Evolutionary conservation across 2,329 filamentous ascomycete species (phyloP).

Genomic region (Raffaelea ambrosiae): DNA sequence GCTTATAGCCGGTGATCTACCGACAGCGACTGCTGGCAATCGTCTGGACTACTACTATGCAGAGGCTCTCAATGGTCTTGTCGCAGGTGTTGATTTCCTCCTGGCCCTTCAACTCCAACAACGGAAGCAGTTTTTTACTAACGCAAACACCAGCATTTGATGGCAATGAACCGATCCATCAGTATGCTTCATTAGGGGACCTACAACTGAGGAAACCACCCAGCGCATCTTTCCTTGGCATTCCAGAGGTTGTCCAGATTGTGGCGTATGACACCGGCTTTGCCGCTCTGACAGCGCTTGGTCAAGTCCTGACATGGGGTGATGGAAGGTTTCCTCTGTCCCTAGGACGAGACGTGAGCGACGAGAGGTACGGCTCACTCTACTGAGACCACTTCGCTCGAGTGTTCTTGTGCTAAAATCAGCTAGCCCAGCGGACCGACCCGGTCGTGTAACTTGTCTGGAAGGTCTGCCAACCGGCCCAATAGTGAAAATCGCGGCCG

Average conservation of each 20-base stretch:
- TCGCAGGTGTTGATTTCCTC: constrained; percentile 18
- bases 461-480: constrained; percentile 39
- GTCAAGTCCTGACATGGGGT: constrained; percentile 44
- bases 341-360: constrained; percentile 41
- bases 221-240: constrained; percentile 12
- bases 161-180: constrained; percentile 15
- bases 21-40: too few relatives aligned
- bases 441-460: constrained; percentile 39
- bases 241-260: constrained; percentile 28
- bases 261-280: constrained; percentile 42
- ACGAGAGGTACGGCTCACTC: constrained; percentile 22
- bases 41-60: constrained; percentile 8
- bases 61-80: constrained; percentile 19
- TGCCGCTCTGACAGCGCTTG: constrained; percentile 32
- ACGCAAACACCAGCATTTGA: constrained; percentile 14
- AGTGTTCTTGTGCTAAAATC: background rate
- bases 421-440: constrained; percentile 34
- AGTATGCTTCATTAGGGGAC: constrained; percentile 17
- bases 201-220: background rate
- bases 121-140: constrained; percentile 4
- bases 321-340: constrained; percentile 49
- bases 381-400: background rate
- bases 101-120: background rate
- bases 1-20: background rate
- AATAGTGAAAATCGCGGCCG: constrained; percentile 44